A percentile compares a stretch with the other conserved stretches of the same genome.
These are phyloP conservation scores for Pestalotiopsis fici DNA, from an alignment of 2,329 filamentous ascomycete genomes.

Conservation along the genomic window DNA sequence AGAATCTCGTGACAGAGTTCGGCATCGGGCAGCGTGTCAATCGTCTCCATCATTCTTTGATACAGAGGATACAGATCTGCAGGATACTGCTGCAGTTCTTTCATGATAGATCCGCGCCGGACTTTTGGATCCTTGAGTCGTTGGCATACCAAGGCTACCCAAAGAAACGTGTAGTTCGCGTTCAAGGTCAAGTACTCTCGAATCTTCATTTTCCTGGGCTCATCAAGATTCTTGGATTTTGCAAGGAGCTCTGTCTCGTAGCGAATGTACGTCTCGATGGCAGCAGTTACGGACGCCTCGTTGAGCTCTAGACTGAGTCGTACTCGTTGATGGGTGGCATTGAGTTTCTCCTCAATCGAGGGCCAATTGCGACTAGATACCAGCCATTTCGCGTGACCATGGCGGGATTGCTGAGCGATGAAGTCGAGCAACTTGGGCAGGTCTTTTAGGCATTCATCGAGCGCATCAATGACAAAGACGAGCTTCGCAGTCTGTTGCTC, in stretches of 20 bases:
- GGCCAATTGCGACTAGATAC: constrained; percentile 43
- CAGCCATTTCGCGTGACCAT: constrained; percentile 32
- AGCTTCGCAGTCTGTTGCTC: constrained; percentile 28
- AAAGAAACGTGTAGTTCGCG: constrained; percentile 39
- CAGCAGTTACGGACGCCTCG: constrained; percentile 28
- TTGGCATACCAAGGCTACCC: constrained; percentile 41
- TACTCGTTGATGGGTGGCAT: constrained; percentile 15
- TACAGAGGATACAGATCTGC: constrained; percentile 37
- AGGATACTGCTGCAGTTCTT: constrained; percentile 24
- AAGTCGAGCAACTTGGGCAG: constrained; percentile 34
- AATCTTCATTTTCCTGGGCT: background rate
- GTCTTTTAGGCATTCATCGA: constrained; percentile 43
- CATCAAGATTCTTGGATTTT: background rate
- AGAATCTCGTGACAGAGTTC: constrained; percentile 35
- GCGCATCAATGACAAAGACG: constrained; percentile 44
- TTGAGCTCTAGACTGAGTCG: constrained; percentile 39
- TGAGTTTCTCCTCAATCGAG: constrained; percentile 33
- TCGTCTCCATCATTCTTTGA: constrained; percentile 34
- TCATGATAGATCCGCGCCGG: constrained; percentile 10
- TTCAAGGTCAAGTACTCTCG: background rate
- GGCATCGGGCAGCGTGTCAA: constrained; percentile 26
- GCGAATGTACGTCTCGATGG: constrained; percentile 37
- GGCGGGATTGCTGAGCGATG: constrained; percentile 29
- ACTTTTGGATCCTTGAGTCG: constrained; percentile 22
- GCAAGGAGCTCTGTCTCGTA: constrained; percentile 25